These are phyloP conservation scores for Oryza meyeriana DNA, from an alignment of 176 grass and related monocot genomes.

Conservation along the genomic window DNA sequence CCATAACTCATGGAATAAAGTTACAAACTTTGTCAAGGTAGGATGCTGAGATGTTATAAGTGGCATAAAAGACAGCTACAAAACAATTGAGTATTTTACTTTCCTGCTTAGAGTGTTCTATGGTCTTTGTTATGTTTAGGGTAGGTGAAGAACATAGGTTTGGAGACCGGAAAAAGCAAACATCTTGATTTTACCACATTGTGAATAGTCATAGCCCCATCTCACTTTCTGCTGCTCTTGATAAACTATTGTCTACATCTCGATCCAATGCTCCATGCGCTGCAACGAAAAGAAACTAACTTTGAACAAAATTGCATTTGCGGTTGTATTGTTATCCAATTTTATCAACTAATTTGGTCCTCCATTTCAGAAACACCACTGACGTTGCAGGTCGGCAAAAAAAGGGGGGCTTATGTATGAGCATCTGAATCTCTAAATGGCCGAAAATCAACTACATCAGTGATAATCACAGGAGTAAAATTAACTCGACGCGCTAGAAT, in stretches of 20 bases:
- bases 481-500: neutral
- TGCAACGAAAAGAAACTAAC: neutral
- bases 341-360: neutral
- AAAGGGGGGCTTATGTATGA: neutral
- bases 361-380: neutral
- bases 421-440: neutral
- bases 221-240: neutral
- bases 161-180: neutral
- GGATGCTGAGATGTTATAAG: slow-evolving; percentile 8
- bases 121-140: slow-evolving; percentile 12
- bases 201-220: neutral
- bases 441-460: neutral
- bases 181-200: neutral
- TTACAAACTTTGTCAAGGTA: neutral
- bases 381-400: neutral
- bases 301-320: neutral
- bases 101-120: neutral
- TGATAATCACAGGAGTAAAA: neutral
- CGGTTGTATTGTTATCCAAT: neutral
- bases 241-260: neutral
- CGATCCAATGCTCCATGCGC: neutral
- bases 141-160: slow-evolving; percentile 17
- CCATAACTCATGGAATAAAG: slow-evolving; percentile 17
- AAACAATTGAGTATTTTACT: slow-evolving; percentile 2
- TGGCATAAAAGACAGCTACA: neutral